These are phyloP conservation scores for Hygrocybe coccinea DNA, from an alignment of 768 basidiomycete species.

Conservation along the genomic window DNA sequence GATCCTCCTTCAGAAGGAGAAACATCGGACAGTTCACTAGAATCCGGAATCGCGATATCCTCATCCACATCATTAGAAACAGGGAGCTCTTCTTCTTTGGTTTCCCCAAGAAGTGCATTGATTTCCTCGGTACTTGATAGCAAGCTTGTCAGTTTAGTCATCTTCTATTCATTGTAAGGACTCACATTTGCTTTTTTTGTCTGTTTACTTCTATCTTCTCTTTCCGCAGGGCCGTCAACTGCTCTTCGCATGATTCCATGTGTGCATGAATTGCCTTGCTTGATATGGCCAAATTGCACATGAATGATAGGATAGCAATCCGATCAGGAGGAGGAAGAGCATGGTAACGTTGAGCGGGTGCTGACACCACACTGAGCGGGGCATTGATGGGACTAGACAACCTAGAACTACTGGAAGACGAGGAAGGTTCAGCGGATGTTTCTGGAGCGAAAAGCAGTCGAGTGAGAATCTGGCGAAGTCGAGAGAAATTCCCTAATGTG, in stretches of 20 bases:
- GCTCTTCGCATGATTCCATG: slow-evolving; percentile 87
- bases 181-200: slow-evolving; percentile 82
- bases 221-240: slow-evolving; percentile 87
- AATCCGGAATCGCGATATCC: slow-evolving; percentile 58
- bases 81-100: slow-evolving; percentile 43
- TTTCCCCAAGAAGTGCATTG: slow-evolving; percentile 54
- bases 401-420: slow-evolving; percentile 45
- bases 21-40: slow-evolving; percentile 70
- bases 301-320: slow-evolving; percentile 78
- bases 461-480: slow-evolving; percentile 65
- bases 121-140: slow-evolving; percentile 65
- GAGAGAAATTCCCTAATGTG: slow-evolving; percentile 65
- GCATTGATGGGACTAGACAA: slow-evolving; percentile 43
- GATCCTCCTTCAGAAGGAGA: slow-evolving; percentile 57
- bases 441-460: slow-evolving; percentile 70
- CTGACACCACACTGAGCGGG: slow-evolving; percentile 40
- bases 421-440: slow-evolving; percentile 35
- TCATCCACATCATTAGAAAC: slow-evolving; percentile 48
- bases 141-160: slow-evolving; percentile 9
- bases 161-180: slow-evolving; percentile 16
- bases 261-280: slow-evolving; percentile 84
- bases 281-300: slow-evolving; percentile 85
- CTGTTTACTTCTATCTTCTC: slow-evolving; percentile 95
- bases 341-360: slow-evolving; percentile 67
- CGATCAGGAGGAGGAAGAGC: slow-evolving; percentile 71